phyloP scores from a whole-genome alignment of 768 basidiomycete genomes.

The Xanthoconium stramineum region DNA sequence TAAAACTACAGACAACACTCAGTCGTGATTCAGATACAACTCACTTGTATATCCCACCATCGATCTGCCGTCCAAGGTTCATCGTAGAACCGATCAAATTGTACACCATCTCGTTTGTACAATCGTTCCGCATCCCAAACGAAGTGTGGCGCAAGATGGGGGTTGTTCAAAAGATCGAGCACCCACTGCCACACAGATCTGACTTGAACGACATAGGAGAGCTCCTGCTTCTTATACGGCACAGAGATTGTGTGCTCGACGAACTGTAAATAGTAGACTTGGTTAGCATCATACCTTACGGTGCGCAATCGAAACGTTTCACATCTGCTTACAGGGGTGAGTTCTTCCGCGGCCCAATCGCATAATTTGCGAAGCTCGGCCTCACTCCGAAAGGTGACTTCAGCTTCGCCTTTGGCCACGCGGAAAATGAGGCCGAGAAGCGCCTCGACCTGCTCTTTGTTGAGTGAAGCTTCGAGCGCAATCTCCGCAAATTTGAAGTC shows the following conservation, averaged over 20 bases:
- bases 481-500: slow-evolving; percentile 13
- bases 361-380: not conserved
- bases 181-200: not conserved
- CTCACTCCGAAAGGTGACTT: slow-evolving; percentile 9
- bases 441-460: not conserved
- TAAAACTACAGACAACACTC: slow-evolving; percentile 7
- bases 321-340: not conserved
- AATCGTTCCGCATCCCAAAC: not conserved
- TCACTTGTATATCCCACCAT: slow-evolving; percentile 36
- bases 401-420: slow-evolving; percentile 16
- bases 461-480: slow-evolving; percentile 8
- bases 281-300: too few species aligned
- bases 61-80: not conserved
- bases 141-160: not conserved
- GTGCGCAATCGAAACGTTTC: not conserved
- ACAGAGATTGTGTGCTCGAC: not conserved
- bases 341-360: too few species aligned
- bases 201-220: not conserved
- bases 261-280: too few species aligned
- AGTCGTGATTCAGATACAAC: too few species aligned
- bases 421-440: slow-evolving; percentile 3
- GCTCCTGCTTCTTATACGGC: slow-evolving; percentile 3
- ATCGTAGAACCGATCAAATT: not conserved
- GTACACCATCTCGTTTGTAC: not conserved
- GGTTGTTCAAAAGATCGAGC: not conserved